Evolutionary conservation across 1,139 yeast species (phyloP), one percentile per base, ranked within the genome.

Genomic region (Suhomyces panamericanus): DNA sequence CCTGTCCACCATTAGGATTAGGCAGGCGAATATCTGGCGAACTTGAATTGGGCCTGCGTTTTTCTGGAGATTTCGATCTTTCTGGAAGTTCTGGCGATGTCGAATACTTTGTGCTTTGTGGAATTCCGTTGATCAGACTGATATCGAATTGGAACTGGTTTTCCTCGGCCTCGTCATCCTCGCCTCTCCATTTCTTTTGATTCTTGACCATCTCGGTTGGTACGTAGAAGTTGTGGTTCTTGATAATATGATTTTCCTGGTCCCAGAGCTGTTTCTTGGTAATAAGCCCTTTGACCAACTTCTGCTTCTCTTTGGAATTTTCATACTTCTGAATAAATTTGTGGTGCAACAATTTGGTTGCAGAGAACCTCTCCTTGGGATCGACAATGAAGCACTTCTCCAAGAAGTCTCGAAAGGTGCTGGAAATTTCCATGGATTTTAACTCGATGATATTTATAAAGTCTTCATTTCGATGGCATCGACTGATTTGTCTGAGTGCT

Each of bases 311-410:
- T 5, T 50, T 51, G 2, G 48, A 39, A 2, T 52, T 46, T 12
- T 49, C 48, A 35, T 51, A 41, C 31, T 51, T 64, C 17, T 67
- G 59, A 3, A 88, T 73, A 52, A 87, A 87, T 42, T 74, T 73
- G 49, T 83, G 88, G 47, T 72, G 75, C 38, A 85, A 64, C n/a
- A 89, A 68, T 40, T 73, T 75, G 12, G 66, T 58, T 0, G 95
- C 88, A 13, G 80, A 67, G 4, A 79, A 80, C 43, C 96, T 70
- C 17, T 68, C 62, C 16, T 62, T 61, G 0, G 95, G 89, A 49
- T 80, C 79, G 52, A 84, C 80, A 26, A 75, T 70, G 49, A 89
- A 73, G 57, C 96, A 89, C 37, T 68, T 68, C n/a, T 62, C 58
- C 9, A 87, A 75, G 60, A 89, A 89, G 49, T 85, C 86, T 47